phyloP scores from a whole-genome alignment of 345 rosid genomes.

The Trapa incisa region DNA sequence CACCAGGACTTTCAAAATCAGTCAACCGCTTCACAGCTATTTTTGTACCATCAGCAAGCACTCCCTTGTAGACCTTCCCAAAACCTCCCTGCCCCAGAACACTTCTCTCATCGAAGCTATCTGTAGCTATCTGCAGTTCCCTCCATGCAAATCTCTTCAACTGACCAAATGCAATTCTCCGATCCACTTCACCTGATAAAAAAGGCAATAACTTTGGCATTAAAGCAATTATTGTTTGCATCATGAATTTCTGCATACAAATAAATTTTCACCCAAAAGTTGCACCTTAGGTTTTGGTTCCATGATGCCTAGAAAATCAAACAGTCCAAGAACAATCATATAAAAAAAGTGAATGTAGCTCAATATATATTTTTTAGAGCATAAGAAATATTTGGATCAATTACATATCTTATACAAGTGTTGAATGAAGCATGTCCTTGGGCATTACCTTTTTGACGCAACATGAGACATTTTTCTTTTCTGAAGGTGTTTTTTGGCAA shows the following conservation, averaged over 20 bases:
- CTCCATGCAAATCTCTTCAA: too few relatives aligned
- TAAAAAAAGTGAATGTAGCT: neutral
- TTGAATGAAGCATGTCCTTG: neutral
- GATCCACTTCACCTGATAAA: too few relatives aligned
- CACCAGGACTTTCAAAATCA: too few relatives aligned
- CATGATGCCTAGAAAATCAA: neutral
- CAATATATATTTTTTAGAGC: neutral
- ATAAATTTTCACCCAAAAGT: neutral
- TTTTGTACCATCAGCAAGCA: too few relatives aligned
- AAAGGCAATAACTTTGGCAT: too few relatives aligned
- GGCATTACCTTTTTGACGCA: neutral
- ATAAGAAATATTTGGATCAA: neutral
- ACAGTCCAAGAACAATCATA: neutral
- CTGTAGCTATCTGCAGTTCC: too few relatives aligned
- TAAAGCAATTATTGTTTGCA: neutral
- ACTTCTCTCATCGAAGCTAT: too few relatives aligned
- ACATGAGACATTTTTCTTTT: neutral
- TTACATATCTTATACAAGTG: neutral
- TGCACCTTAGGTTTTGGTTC: neutral
- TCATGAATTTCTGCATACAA: neutral
- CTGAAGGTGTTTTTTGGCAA: too few relatives aligned
- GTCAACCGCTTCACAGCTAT: too few relatives aligned
- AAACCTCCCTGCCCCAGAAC: too few relatives aligned
- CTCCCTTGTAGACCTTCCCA: too few relatives aligned
- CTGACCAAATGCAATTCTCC: too few relatives aligned